A percentile compares a stretch with the other conserved stretches of the same genome.
Conservation (phyloP, 352 stramenopile species). For the Saprolegnia diclina region DNA sequence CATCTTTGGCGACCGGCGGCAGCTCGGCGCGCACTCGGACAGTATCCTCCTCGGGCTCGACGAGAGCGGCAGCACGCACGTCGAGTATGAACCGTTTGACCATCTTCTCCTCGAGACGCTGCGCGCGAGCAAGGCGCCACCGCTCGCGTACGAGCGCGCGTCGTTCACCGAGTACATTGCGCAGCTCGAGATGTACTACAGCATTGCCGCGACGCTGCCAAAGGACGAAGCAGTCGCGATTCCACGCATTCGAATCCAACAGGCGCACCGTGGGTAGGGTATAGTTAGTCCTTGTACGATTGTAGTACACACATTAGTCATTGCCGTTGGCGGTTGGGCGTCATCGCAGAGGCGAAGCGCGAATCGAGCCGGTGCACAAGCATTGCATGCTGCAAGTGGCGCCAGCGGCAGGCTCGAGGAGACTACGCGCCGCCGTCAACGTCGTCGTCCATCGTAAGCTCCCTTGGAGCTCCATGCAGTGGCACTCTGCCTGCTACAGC, state of each 20-base stretch:
- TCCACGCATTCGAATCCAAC: constrained; percentile 14
- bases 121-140: neutral
- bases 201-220: constrained; percentile 2
- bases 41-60: constrained; percentile 61
- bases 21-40: constrained; percentile 65
- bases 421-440: no score
- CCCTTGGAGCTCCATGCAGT: no score
- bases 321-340: no score
- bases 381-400: no score
- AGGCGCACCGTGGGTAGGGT: neutral
- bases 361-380: no score
- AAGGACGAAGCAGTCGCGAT: constrained; percentile 13
- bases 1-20: constrained; percentile 69
- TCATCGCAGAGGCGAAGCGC: no score
- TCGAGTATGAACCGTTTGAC: constrained; percentile 1
- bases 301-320: no score
- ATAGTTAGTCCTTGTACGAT: no score
- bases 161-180: constrained; percentile 25
- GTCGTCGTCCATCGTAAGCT: no score
- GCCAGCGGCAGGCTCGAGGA: no score
- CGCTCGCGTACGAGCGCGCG: constrained; percentile 14
- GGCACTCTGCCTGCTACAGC: no score
- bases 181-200: constrained; percentile 21
- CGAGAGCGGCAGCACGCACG: constrained; percentile 25
- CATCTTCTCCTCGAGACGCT: constrained; percentile 7